These are phyloP conservation scores for Colletotrichum paranaense DNA, from an alignment of 2,329 filamentous ascomycete species.

Conservation along the genomic window DNA sequence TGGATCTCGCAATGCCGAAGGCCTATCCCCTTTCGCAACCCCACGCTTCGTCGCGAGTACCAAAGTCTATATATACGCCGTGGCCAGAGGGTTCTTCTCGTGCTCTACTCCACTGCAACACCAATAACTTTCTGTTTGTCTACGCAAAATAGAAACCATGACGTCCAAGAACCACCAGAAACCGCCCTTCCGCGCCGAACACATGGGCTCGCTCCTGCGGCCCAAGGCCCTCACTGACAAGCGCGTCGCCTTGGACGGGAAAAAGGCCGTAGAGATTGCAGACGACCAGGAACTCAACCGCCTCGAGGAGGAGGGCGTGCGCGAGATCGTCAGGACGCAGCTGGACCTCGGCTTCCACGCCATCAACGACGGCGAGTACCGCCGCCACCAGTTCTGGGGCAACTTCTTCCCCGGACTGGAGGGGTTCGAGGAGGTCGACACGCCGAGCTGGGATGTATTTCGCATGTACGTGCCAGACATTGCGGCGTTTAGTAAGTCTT, in stretches of 20 bases:
- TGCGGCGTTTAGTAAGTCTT: constrained; percentile 51
- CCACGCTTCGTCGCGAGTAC: not conserved
- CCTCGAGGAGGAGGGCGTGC: constrained; percentile 75
- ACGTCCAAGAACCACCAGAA: constrained; percentile 33
- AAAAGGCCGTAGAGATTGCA: constrained; percentile 39
- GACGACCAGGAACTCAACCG: constrained; percentile 65
- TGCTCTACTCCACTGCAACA: too few relatives aligned
- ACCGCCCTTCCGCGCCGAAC: constrained; percentile 79
- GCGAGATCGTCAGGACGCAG: constrained; percentile 76
- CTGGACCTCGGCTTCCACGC: constrained; percentile 73
- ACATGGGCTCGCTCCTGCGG: constrained; percentile 78
- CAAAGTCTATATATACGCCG: not conserved
- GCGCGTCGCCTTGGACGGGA: constrained; percentile 45
- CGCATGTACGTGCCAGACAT: constrained; percentile 52
- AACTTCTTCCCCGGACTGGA: constrained; percentile 51
- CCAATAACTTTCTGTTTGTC: too few relatives aligned
- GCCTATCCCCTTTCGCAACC: constrained; percentile 2
- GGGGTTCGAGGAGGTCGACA: constrained; percentile 52
- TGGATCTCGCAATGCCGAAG: not conserved
- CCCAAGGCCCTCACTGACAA: constrained; percentile 58
- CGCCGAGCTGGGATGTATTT: constrained; percentile 47
- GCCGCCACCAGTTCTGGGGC: constrained; percentile 48
- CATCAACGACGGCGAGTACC: constrained; percentile 78
- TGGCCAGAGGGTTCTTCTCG: too few relatives aligned
- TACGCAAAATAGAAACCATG: not conserved